phyloP scores from a whole-genome alignment of 345 rosid species.

The Alliaria petiolata region DNA sequence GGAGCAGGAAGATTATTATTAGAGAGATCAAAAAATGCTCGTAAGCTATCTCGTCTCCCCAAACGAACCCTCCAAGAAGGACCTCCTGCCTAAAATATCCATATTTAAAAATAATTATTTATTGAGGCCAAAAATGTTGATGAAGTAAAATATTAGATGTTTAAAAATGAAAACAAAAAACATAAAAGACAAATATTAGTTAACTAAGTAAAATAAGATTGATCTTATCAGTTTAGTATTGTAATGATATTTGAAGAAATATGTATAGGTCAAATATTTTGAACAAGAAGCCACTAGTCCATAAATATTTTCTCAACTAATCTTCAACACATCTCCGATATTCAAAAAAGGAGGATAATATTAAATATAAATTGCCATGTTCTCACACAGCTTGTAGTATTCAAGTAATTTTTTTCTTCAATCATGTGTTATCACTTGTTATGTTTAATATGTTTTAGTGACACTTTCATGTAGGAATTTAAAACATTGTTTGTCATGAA shows the following conservation, averaged over 20 bases:
- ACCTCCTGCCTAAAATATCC: slow-evolving; percentile 1
- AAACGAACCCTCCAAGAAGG: slow-evolving; percentile 15
- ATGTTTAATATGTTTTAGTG: not conserved
- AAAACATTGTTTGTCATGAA: not conserved
- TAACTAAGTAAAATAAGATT: no score
- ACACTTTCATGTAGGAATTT: not conserved
- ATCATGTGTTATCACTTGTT: not conserved
- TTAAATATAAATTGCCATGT: not conserved
- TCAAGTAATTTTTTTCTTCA: not conserved
- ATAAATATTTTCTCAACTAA: not conserved
- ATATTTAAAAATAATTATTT: not conserved
- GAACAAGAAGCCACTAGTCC: no score
- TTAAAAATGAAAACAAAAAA: not conserved
- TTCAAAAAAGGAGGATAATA: not conserved
- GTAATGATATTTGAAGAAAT: no score
- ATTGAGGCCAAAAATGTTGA: not conserved
- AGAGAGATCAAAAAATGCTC: not conserved
- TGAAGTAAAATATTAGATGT: not conserved
- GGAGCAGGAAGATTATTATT: not conserved
- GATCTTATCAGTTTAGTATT: no score
- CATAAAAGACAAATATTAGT: no score
- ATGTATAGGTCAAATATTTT: no score
- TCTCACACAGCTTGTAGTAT: not conserved
- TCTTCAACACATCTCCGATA: not conserved
- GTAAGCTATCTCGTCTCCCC: slow-evolving; percentile 10